Evolutionary conservation across 108 stramenopile genomes (phyloP), one percentile per base, ranked within the genome.

Genomic region (Aurantiochytrium sp.): DNA sequence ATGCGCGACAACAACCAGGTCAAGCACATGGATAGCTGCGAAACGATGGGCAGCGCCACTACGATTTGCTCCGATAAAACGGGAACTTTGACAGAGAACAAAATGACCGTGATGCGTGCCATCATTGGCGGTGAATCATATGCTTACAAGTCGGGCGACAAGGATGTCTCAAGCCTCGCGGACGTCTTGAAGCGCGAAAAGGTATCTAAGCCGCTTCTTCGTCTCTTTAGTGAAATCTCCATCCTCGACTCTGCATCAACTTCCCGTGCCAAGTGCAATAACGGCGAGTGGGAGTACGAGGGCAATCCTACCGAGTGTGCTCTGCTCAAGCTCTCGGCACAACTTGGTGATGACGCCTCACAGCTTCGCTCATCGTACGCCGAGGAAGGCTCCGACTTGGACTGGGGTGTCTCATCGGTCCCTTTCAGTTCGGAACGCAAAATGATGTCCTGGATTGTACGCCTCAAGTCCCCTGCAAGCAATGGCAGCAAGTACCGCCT

Each of bases 1-100:
- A 97, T 94, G 93, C 93, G 93, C 60, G 98, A 98, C 71, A 95
- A 97, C 89, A 98, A 98, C 91, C 93, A 98, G 60, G 97, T 99
- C 58, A 98, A 97, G 87, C 95, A 97, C 72, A 92, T 99, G 83
- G 96, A 97, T 73, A 98, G 98, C 23, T 99, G 98, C 91, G 98
- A 99, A 92, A 99, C 98, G 45, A 99, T 99, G 98, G 98, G 98
- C 55, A 97, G 96, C 92, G 98, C 98, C 21, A 99, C 98, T 4
- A 98, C 96, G 83, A 99, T 99, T 90, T 99, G 98, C 91, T 97
- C 97, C 25, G 98, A 99, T 92, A 98, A 98, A 91, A 96, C 96
- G 88, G 96, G 96, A 35, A 96, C 95, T 57, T 87, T 96, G 87
- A 96, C 96, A 0, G 95, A 96, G 87, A 96, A 96, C 93, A 91